A percentile compares a stretch with the other conserved stretches of the same genome.
Evolutionary conservation across 768 basidiomycete genomes (phyloP).

Genomic region (Baorangia bicolor): DNA sequence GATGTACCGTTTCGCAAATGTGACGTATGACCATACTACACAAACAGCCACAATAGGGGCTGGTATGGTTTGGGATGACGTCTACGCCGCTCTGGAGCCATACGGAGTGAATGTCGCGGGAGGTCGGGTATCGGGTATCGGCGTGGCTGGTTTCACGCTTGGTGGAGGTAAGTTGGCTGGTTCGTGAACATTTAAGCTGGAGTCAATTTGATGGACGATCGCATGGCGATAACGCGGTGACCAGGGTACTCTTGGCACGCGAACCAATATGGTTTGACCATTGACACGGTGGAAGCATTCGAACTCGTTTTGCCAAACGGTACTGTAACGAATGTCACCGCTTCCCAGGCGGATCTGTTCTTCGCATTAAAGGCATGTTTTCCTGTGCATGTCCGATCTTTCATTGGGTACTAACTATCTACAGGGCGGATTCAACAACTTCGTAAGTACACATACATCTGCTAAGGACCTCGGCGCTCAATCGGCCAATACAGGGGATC

Average conservation of each 20-base stretch:
- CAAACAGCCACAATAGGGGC: slow-evolving; percentile 42
- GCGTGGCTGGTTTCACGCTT: slow-evolving; percentile 57
- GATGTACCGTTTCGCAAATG: slow-evolving; percentile 48
- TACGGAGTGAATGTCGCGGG: slow-evolving; percentile 56
- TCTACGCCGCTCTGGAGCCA: slow-evolving; percentile 53
- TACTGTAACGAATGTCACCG: slow-evolving; percentile 36
- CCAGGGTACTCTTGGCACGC: slow-evolving; percentile 64
- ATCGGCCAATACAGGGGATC: slow-evolving; percentile 48
- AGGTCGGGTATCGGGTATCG: slow-evolving; percentile 55
- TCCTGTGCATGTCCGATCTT: background rate
- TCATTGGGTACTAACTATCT: background rate
- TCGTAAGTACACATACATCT: slow-evolving; percentile 32
- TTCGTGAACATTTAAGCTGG: background rate
- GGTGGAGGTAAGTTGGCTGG: slow-evolving; percentile 47
- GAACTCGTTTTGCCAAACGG: slow-evolving; percentile 64
- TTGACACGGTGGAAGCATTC: slow-evolving; percentile 54
- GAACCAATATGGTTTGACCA: slow-evolving; percentile 57
- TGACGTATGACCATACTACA: slow-evolving; percentile 39
- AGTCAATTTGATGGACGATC: slow-evolving; percentile 1
- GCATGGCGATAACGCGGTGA: slow-evolving; percentile 11
- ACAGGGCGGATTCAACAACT: slow-evolving; percentile 68
- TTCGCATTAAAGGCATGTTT: slow-evolving; percentile 42
- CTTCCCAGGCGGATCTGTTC: slow-evolving; percentile 42
- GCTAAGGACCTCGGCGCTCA: slow-evolving; percentile 18
- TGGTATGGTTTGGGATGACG: slow-evolving; percentile 64